A percentile compares a stretch with the other conserved stretches of the same genome.
Conservation (phyloP, 495 filamentous ascomycete species). For the Aspergillus mulundensis region DNA sequence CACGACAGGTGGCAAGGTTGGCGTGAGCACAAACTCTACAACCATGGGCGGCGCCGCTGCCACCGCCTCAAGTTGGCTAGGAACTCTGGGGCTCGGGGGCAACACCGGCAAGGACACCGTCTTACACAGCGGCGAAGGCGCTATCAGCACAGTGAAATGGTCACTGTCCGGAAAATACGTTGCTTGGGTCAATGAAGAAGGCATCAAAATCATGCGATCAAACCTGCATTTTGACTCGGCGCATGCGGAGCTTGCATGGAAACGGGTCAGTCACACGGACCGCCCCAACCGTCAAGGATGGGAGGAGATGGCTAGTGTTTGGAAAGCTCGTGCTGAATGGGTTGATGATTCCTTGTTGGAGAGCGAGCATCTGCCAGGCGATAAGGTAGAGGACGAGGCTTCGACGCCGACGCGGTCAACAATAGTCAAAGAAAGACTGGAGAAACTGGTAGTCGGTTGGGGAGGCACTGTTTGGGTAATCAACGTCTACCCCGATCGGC, state of each 20-base stretch:
- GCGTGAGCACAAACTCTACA: conserved; percentile 73
- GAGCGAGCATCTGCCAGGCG: conserved; percentile 47
- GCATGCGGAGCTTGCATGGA: conserved; percentile 84
- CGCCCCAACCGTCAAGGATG: conserved; percentile 73
- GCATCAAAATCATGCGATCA: conserved; percentile 94
- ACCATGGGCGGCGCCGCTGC: conserved; percentile 75
- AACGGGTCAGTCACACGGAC: conserved; percentile 88
- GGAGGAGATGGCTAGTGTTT: conserved; percentile 92
- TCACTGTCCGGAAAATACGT: conserved; percentile 87
- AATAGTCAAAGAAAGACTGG: conserved; percentile 41
- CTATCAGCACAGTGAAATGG: conserved; percentile 88
- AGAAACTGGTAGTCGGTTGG: conserved; percentile 91
- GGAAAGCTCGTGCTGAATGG: conserved; percentile 91
- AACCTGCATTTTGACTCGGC: conserved; percentile 74
- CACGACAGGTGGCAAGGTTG: conserved; percentile 75
- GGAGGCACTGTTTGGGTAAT: conserved; percentile 94
- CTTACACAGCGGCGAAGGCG: conserved; percentile 87
- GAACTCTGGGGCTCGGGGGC: conserved; percentile 71
- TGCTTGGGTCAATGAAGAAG: conserved; percentile 91
- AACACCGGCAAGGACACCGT: conserved; percentile 82
- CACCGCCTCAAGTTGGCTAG: conserved; percentile 86
- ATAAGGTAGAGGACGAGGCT: conserved; percentile 15
- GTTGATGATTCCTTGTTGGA: conserved; percentile 76
- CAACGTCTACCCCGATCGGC: conserved; percentile 77
- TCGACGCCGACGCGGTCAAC: conserved; percentile 18